Evolutionary conservation across 139 green algal genomes (phyloP).

Genomic region (Gonium pectorale): DNA sequence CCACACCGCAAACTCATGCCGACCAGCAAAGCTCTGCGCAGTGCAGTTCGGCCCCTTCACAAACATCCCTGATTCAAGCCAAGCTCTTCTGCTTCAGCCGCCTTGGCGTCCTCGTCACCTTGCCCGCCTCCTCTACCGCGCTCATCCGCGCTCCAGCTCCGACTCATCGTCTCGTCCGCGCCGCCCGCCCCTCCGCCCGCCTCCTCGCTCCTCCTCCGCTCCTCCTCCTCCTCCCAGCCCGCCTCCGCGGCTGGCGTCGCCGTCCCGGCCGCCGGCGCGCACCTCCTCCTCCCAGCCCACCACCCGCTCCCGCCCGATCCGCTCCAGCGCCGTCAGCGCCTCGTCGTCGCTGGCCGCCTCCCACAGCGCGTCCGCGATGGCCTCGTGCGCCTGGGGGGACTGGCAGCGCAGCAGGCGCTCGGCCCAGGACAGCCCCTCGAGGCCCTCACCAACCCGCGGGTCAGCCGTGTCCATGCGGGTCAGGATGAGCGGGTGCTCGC

Average conservation of each 20-base stretch:
- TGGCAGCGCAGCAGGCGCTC: conserved; percentile 86
- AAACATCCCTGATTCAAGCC: too few species aligned
- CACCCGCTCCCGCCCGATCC: conserved; percentile 60
- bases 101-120: too few species aligned
- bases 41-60: too few species aligned
- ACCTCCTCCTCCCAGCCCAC: conserved; percentile 69
- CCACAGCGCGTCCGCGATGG: conserved; percentile 80
- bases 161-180: background rate
- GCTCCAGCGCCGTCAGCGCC: conserved; percentile 57
- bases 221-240: background rate
- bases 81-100: too few species aligned
- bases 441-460: conserved; percentile 63
- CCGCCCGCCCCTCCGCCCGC: background rate
- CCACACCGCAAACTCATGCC: too few species aligned
- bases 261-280: conserved; percentile 3
- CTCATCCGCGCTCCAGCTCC: conserved; percentile 42
- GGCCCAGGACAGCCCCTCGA: conserved; percentile 69
- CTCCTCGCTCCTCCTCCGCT: background rate
- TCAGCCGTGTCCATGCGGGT: conserved; percentile 68
- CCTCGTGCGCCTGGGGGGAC: conserved; percentile 65
- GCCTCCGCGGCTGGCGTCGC: conserved; percentile 22
- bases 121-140: too few species aligned
- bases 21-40: too few species aligned
- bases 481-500: conserved; percentile 74
- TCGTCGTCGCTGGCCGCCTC: conserved; percentile 67